Base-by-base conservation (phyloP, 345 rosid species). In the Rhodomyrtus tomentosa region DNA sequence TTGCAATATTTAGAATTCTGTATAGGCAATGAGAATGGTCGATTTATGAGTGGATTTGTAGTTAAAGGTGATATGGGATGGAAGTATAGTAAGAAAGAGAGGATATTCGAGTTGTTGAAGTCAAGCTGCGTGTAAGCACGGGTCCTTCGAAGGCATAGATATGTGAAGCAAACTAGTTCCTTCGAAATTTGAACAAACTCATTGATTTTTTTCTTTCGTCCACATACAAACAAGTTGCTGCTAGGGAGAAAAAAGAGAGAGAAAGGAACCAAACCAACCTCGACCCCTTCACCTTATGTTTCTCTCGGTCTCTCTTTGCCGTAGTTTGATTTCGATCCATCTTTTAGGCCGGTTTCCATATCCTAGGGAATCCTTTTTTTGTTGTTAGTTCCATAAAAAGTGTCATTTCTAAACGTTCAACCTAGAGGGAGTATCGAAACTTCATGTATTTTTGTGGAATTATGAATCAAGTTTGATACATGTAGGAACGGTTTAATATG, bases 201-300 rank as follows among this genome's bases (percentile, higher is more conserved):
- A 8, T 68, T 36, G 24, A 9, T 68, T 68, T 68, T 56, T 36
- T 62, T 2, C 6, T 45, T 36, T 68, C 79, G 36, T 36, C 45
- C 25, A 18, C 10, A 12, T 18, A 68, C 13, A 9, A 68, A 68
- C 32, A 36, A 2, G 13, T 18, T 36, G 0, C 4, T 36, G 25
- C 40, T 4, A 10, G 20, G 79, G 38, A 7, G 0, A 36, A 21
- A 1, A 29, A 62, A 62, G 20, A 1, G 2, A 59, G 20, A 18
- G 7, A 7, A 62, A 27, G 6, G 3, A 56, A 12, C 32, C 16
- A n/a, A n/a, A 42, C 79, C 14, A 68, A 24, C 24, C 20, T 68
- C 2, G 21, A 36, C 45, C 45, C 24, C 38, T 68, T 2, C 21
- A 68, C 45, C 45, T 36, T 36, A 20, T 0, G 25, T 20, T 68